phyloP scores from a whole-genome alignment of 257 asterid species.

The Solanum arcanum region DNA sequence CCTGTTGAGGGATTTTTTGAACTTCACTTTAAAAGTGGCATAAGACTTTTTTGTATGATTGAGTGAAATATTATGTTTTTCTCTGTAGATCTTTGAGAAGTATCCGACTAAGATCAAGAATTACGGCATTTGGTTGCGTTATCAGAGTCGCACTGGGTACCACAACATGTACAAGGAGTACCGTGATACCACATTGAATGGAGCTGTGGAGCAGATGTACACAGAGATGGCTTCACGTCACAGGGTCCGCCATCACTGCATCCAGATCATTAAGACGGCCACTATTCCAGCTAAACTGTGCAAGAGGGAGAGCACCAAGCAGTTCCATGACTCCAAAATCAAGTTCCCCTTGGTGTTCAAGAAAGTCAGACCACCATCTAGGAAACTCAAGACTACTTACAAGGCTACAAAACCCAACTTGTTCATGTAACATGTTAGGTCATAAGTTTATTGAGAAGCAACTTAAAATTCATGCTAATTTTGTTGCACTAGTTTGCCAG shows the following conservation, averaged over 20 bases:
- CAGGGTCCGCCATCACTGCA: constrained; percentile 1
- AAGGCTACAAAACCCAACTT: not conserved
- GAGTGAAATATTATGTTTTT: not conserved
- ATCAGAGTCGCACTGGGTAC: not conserved
- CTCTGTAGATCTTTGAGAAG: constrained; percentile 1
- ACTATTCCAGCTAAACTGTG: not conserved
- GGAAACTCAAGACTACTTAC: not conserved
- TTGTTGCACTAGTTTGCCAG: not conserved
- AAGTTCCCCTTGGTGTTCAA: not conserved
- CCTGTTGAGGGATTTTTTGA: not conserved
- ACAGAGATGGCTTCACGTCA: constrained; percentile 2
- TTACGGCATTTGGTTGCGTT: not conserved
- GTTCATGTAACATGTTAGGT: not conserved
- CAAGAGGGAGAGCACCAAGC: not conserved
- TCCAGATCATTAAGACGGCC: constrained; percentile 1
- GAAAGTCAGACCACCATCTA: not conserved
- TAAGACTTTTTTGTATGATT: not conserved
- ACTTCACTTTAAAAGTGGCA: not conserved
- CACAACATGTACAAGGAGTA: constrained; percentile 1
- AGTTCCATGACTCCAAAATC: constrained; percentile 1
- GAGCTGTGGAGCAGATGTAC: not conserved
- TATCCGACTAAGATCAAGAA: not conserved
- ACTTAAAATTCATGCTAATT: not conserved
- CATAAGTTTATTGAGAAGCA: not conserved
- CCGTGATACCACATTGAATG: constrained; percentile 1